Evolutionary conservation across 78 protist genomes (phyloP).

Genomic region (Blattamonas nauphoetae): DNA sequence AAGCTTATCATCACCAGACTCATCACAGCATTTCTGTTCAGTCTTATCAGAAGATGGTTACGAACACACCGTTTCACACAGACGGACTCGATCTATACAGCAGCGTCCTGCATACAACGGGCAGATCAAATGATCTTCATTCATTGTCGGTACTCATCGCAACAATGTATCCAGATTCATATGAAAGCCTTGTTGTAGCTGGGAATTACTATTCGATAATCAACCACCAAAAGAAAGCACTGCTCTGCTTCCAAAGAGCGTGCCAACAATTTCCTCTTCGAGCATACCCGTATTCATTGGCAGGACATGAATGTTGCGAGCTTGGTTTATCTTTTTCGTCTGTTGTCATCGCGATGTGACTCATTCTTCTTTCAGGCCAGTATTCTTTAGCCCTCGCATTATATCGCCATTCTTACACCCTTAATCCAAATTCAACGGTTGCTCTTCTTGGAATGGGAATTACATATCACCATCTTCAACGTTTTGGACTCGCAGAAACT

Average conservation of each 20-base stretch:
- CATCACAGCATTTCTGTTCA: too few species aligned
- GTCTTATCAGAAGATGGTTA: too few species aligned
- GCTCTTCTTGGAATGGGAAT: neutral
- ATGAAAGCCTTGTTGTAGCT: neutral
- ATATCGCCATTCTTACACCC: neutral
- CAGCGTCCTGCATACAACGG: too few species aligned
- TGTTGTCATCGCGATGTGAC: too few species aligned
- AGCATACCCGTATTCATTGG: neutral
- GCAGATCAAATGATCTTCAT: too few species aligned
- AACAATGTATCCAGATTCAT: neutral
- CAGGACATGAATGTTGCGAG: neutral
- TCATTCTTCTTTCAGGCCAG: too few species aligned
- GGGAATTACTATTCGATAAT: neutral
- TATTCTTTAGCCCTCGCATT: neutral
- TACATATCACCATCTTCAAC: neutral
- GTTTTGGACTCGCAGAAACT: neutral
- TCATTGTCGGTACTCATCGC: too few species aligned
- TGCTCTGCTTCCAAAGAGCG: neutral
- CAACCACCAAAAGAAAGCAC: neutral
- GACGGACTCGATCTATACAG: too few species aligned
- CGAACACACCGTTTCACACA: too few species aligned
- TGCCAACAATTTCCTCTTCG: neutral
- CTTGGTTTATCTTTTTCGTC: too few species aligned
- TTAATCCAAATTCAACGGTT: neutral
- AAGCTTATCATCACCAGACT: too few species aligned